These are phyloP conservation scores for Alternaria alternata DNA, from an alignment of 2,329 filamentous ascomycete species.

Conservation along the genomic window DNA sequence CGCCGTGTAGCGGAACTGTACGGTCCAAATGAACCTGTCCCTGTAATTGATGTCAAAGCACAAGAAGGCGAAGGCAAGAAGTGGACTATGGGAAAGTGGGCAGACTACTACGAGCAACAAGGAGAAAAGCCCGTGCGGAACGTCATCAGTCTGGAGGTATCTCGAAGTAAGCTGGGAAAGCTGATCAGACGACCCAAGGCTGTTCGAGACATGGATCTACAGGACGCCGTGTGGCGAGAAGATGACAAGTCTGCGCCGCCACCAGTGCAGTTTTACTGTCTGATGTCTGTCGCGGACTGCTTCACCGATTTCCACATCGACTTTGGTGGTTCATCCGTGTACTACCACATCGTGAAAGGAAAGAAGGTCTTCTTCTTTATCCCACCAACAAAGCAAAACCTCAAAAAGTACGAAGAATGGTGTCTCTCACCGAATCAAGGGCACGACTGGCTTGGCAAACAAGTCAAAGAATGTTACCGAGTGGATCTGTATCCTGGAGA, in stretches of 20 bases:
- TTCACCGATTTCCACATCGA: constrained; percentile 78
- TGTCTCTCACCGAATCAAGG: constrained; percentile 72
- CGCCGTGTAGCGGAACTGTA: constrained; percentile 70
- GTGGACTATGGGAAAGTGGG: constrained; percentile 72
- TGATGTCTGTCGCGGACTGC: constrained; percentile 76
- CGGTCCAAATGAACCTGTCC: constrained; percentile 67
- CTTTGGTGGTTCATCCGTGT: constrained; percentile 75
- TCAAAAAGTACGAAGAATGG: constrained; percentile 77
- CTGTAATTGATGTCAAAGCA: constrained; percentile 75
- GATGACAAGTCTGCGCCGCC: constrained; percentile 66
- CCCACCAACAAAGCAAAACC: constrained; percentile 70
- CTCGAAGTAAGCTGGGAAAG: constrained; percentile 68
- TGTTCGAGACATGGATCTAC: constrained; percentile 69
- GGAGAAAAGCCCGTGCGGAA: constrained; percentile 70
- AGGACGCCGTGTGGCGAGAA: constrained; percentile 64
- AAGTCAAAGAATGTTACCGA: constrained; percentile 72
- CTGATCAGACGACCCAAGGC: constrained; percentile 70
- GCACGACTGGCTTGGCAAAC: constrained; percentile 69
- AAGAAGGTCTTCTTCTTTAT: constrained; percentile 78
- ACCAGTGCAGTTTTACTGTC: constrained; percentile 72
- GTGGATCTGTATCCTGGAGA: constrained; percentile 72
- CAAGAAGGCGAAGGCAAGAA: constrained; percentile 71
- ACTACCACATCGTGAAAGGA: constrained; percentile 73
- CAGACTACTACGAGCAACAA: constrained; percentile 72
- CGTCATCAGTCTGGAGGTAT: constrained; percentile 74